Evolutionary conservation across 2,329 filamentous ascomycete genomes (phyloP), one percentile per base, ranked within the genome.

Genomic region (Orbilia quercus): DNA sequence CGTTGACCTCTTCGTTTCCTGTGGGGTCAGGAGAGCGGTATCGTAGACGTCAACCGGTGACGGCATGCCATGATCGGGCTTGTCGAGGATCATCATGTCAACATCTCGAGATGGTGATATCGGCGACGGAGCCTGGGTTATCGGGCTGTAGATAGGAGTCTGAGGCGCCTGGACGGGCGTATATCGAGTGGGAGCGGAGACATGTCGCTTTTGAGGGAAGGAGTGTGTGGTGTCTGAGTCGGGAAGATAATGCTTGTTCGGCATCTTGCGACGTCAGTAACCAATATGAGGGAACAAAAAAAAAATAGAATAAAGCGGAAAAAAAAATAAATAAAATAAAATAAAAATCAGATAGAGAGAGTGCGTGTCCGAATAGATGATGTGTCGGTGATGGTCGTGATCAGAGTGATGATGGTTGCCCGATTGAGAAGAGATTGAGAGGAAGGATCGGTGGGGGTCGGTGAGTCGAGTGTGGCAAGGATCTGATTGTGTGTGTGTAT

Each of bases 1-100:
- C 7, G 69, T 73, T 22, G 69, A 66, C 48, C 69, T 66, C 34
- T 73, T 73, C 5, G 69, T 73, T 73, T 73, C 69, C 54, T 62
- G 69, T 20, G 69, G 69, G 25, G 69, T 73, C 69, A 73, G 51
- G 36, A 73, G 55, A 45, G 69, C 60, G 16, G 54, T 34, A 34
- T 73, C 69, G 28, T 60, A 73, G 47, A 54, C 34, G 45, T 73
- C 69, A 62, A 48, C 60, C 53, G 54, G 54, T 31, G 69, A 60
- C 28, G 54, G 47, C 28, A 36, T 45, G 14, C 40, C 48, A 18
- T 45, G 55, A 1, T 60, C 40, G 18, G 60, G 60, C 48, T 73
- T 66, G 53, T 73, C 69, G 20, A 73, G 48, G 38, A 60, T 62
- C 69, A 73, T 73, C 12, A 48, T 47, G 42, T 73, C 69, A 38